Percentiles rank a stretch among this genome's conserved stretches.
Conservation (phyloP, 768 basidiomycete genomes). For the Cubamyces sp. region DNA sequence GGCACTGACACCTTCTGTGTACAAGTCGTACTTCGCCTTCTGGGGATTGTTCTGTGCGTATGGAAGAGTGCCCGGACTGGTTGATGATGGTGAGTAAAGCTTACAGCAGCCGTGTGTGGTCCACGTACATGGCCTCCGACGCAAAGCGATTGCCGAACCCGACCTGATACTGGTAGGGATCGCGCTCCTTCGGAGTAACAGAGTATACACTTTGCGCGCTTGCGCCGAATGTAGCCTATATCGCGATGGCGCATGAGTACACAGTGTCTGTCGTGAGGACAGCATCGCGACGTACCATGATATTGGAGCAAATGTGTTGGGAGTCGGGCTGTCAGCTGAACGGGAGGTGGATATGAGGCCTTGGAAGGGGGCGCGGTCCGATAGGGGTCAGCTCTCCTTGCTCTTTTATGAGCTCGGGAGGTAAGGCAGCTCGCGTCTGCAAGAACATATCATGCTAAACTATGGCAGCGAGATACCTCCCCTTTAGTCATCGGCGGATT, state of each 20-base stretch:
- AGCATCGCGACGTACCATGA: neutral
- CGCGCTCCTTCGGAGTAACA: conserved; percentile 44
- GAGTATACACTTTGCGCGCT: conserved; percentile 45
- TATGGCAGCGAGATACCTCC: neutral
- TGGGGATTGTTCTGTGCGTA: conserved; percentile 64
- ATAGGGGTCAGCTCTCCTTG: no score
- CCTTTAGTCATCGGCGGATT: neutral
- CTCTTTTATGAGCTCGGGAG: neutral
- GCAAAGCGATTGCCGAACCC: conserved; percentile 64
- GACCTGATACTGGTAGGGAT: conserved; percentile 61
- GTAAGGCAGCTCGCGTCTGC: neutral
- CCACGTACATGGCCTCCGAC: conserved; percentile 55
- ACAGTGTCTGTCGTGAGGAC: neutral
- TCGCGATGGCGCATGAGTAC: neutral
- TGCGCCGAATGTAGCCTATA: conserved; percentile 32
- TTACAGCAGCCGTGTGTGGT: neutral
- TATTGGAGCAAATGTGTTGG: neutral
- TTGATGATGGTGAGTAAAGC: neutral
- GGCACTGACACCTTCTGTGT: conserved; percentile 56
- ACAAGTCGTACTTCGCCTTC: conserved; percentile 64
- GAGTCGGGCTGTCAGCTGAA: no score
- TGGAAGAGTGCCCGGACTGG: conserved; percentile 60
- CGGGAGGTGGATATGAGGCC: neutral
- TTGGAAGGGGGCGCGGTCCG: no score
- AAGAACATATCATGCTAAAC: conserved; percentile 10